Percentiles rank a stretch among this genome's conserved stretches.
These are phyloP conservation scores for Cercospora sp. DNA, from an alignment of 2,329 filamentous ascomycete species.

Conservation along the genomic window DNA sequence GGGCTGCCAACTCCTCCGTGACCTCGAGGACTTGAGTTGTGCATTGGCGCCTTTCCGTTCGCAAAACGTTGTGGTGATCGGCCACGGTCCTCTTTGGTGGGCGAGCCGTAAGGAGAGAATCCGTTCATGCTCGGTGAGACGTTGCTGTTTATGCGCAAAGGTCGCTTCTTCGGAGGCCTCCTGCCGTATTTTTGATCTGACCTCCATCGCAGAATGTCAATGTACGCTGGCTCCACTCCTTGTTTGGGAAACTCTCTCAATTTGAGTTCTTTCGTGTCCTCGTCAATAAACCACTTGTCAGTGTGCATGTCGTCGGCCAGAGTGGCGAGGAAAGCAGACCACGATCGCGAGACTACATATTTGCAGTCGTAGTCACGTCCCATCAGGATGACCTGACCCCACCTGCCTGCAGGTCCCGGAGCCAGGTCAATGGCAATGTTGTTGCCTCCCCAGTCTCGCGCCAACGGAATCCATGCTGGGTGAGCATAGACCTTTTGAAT, in stretches of 20 bases:
- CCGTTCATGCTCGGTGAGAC: conserved; percentile 51
- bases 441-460: conserved; percentile 98
- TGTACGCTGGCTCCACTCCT: conserved; percentile 87
- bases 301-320: conserved; percentile 89
- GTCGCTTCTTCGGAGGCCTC: conserved; percentile 50
- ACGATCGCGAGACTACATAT: conserved; percentile 91
- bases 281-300: conserved; percentile 88
- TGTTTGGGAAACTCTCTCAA: conserved; percentile 86
- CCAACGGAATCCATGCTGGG: conserved; percentile 91
- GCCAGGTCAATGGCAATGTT: conserved; percentile 91
- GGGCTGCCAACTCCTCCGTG: conserved; percentile 64
- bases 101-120: conserved; percentile 64
- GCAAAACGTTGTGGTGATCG: conserved; percentile 68
- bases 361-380: conserved; percentile 98
- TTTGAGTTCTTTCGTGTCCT: conserved; percentile 88
- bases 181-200: conserved; percentile 91
- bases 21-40: conserved; percentile 65
- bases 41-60: conserved; percentile 59
- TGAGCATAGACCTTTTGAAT: conserved; percentile 94
- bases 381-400: conserved; percentile 96
- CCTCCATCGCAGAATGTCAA: conserved; percentile 93
- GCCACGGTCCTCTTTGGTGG: conserved; percentile 63
- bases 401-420: conserved; percentile 83
- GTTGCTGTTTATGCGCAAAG: conserved; percentile 52
- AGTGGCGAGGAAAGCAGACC: conserved; percentile 80